Evolutionary conservation across 768 basidiomycete genomes (phyloP).

Genomic region (Pulveroboletus sp.): DNA sequence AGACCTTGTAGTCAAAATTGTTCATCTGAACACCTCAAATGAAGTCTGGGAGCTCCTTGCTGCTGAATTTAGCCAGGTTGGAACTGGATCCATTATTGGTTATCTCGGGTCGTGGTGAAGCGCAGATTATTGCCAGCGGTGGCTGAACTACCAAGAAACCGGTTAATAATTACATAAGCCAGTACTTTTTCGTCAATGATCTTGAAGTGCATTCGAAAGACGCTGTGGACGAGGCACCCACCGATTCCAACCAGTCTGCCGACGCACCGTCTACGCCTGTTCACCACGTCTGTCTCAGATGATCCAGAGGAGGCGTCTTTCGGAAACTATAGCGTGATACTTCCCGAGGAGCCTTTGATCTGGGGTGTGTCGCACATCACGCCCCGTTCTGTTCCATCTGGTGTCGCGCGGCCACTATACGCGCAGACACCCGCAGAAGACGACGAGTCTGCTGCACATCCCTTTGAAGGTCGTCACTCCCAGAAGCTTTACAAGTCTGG

Average conservation of each 20-base stretch:
- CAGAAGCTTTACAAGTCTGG: conserved; percentile 19
- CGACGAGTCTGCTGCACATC: background rate
- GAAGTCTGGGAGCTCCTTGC: too few species aligned
- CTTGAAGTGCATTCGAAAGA: background rate
- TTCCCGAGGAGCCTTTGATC: conserved; percentile 61
- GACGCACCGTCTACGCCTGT: background rate
- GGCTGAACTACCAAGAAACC: too few species aligned
- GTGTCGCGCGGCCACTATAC: conserved; percentile 57
- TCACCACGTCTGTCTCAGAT: conserved; percentile 1
- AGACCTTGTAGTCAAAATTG: too few species aligned
- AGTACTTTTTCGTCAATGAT: background rate
- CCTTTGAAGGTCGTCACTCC: background rate
- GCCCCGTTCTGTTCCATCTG: conserved; percentile 50
- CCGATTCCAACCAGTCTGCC: background rate
- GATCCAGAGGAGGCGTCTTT: conserved; percentile 29
- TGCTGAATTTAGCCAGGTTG: too few species aligned
- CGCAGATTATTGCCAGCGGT: too few species aligned
- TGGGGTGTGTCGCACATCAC: conserved; percentile 60
- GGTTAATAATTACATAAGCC: conserved; percentile 1
- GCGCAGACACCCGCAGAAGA: conserved; percentile 7
- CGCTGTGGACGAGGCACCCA: background rate
- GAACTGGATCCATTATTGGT: too few species aligned
- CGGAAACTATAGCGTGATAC: conserved; percentile 55
- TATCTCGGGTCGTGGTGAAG: too few species aligned
- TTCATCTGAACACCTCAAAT: too few species aligned